These are phyloP conservation scores for Chlamydomonas schloesseri DNA, from an alignment of 139 green algal species.

Conservation along the genomic window DNA sequence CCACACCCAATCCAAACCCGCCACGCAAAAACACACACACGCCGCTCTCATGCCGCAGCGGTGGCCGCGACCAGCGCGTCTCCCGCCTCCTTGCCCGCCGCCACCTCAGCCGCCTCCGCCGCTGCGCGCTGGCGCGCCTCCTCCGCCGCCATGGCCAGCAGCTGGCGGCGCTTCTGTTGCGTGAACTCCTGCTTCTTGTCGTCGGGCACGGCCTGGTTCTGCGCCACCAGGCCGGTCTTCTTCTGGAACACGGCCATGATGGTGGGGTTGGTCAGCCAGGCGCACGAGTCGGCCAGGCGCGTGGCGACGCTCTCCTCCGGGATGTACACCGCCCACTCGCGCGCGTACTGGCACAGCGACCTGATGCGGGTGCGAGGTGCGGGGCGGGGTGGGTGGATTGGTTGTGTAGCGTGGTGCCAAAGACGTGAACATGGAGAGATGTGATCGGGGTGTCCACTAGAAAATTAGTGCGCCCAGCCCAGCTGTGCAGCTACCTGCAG, in stretches of 20 bases:
- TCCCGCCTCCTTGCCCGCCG: too few species aligned
- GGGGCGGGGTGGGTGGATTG: background rate
- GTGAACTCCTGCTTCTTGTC: slow-evolving; percentile 42
- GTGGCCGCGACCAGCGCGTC: too few species aligned
- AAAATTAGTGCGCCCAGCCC: too few species aligned
- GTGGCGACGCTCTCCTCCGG: slow-evolving; percentile 10
- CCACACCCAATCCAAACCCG: too few species aligned
- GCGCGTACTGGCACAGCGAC: slow-evolving; percentile 34
- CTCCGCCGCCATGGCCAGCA: background rate
- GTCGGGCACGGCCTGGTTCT: slow-evolving; percentile 28
- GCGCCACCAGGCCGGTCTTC: slow-evolving; percentile 19
- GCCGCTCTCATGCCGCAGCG: too few species aligned
- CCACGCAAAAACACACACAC: too few species aligned
- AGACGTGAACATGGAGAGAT: too few species aligned
- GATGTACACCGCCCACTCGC: slow-evolving; percentile 27
- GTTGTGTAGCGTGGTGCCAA: too few species aligned
- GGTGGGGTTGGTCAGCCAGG: slow-evolving; percentile 43
- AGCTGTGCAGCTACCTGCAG: too few species aligned
- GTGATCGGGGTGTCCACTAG: too few species aligned
- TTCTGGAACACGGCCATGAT: slow-evolving; percentile 40
- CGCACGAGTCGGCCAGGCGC: slow-evolving; percentile 33
- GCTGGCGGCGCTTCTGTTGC: background rate
- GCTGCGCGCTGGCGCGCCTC: background rate
- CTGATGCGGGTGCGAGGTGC: too few species aligned
- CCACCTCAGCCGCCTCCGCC: too few species aligned